Base-by-base conservation (phyloP, 2,329 filamentous ascomycete genomes). In the Ramularia collo-cygni region DNA sequence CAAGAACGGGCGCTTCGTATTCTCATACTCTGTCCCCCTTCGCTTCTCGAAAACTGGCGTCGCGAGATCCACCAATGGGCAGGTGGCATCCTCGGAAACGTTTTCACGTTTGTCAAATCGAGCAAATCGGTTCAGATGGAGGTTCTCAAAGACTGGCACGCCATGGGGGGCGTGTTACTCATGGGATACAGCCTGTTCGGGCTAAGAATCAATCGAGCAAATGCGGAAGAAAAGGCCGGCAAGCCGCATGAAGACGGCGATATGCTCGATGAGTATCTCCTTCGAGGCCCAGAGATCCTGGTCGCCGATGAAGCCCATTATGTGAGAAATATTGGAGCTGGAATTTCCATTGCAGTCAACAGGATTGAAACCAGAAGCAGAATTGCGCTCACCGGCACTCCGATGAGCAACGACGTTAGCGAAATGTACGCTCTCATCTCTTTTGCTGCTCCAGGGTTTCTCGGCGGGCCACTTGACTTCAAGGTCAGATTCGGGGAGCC, bases 351-450 rank as follows among this genome's bases (percentile, higher is more conserved):
- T 27, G 70, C 75, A 4, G 76, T 80, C 14, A 65, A 66, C 2
- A 60, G 66, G 8, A 82, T 95, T 56, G 69, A 60, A 44, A 84
- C 87, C 0, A 75, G 68, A 38, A 81, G 74, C 44, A 79, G 88
- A 8, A 84, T 95, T 48, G 89, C 87, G 4, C 69, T 95, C 46
- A 94, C 88, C 1, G 89, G 88, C 1, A 90, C 88, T 0, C 89
- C 89, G 1, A 68, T 95, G 37, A 80, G 85, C 4, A 95, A 95
- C 56, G 84, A 86, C 37, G 77, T 95, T 0, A 68, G 75, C 18
- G 89, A 95, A 53, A 94, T 94, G 56, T 87, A 81, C 56, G 68
- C 79, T n/a, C 85, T 94, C 77, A 82, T 95, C 42, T 76, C 89
- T 47, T 95, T 87, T 86, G 79, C 92, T 36, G 81, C 85, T 1